Base-by-base conservation (phyloP, 441 rosid genomes). In the Adansonia gregorii region DNA sequence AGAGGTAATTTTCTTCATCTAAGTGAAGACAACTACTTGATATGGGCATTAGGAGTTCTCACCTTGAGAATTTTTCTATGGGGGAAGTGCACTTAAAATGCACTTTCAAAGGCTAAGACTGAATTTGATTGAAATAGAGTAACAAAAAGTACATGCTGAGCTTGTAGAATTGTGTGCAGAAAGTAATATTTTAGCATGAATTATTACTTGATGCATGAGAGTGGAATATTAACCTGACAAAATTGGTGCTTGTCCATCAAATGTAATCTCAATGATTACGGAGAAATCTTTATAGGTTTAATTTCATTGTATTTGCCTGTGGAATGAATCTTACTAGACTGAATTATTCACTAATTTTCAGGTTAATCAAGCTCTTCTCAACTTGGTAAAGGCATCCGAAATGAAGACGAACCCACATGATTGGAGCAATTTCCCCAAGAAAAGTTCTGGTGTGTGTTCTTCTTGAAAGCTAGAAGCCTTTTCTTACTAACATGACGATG, bases 351-450 rank as follows among this genome's bases (percentile, higher is more conserved):
- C 67, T 56, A 72, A 76, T 79, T 80, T 84, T 79, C 91, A 94
- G 99, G 99, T 97, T 82, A 97, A 97, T 85, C 89, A 88, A 83
- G 88, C 97, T 79, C 99, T 97, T 75, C 73, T 82, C 0, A 95
- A 93, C 64, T 82, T 94, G 88, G 84, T 93, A 39, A 82, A 76
- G 74, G 96, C 94, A 64, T 80, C 98, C 1, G 83, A 93, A 86
- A 74, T 20, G 81, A 86, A 88, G 86, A 81, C 80, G 63, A 83
- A 70, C 46, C 90, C 95, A 7, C 82, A 81, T 7, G 92, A 92
- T 45, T 96, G 99, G 99, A 91, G 90, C 76, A 93, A 97, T 84
- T 84, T 92, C 76, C 74, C 91, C 78, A 76, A 76, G 68, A 84
- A 84, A 81, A 82, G 65, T 73, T 78, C 90, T 1, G 91, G 98